Conservation (phyloP, 176 grass and related monocot species). For the Juncus effusus region DNA sequence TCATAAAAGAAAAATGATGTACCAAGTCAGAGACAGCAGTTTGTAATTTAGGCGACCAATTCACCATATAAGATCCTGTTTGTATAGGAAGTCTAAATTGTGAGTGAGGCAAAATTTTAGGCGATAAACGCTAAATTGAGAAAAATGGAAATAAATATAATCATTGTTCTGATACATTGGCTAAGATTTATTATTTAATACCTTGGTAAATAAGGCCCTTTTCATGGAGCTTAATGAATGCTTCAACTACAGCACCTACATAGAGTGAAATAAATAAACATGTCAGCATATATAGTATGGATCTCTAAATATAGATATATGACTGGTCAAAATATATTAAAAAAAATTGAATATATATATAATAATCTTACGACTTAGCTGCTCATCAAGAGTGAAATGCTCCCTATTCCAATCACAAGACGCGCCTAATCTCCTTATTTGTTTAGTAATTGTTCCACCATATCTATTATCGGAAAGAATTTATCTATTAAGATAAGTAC, state of each 20-base stretch:
- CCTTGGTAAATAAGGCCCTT: conserved; percentile 99
- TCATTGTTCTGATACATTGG: neutral
- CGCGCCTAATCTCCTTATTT: conserved; percentile 94
- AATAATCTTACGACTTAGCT: conserved; percentile 78
- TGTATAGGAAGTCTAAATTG: conserved; percentile 20
- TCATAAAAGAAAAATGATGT: neutral
- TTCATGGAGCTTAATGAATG: conserved; percentile 90
- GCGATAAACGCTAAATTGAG: conserved; percentile 7
- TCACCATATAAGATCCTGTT: conserved; percentile 97
- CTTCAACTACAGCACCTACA: conserved; percentile 85
- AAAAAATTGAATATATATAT: conserved; percentile 26
- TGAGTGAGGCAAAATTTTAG: neutral
- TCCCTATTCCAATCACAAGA: conserved; percentile 95
- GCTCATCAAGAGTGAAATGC: conserved; percentile 90
- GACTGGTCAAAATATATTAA: neutral
- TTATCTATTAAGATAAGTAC: neutral
- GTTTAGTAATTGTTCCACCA: conserved; percentile 90
- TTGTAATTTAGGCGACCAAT: conserved; percentile 91
- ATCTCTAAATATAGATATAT: neutral
- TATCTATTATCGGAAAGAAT: conserved; percentile 58
- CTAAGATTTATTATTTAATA: conserved; percentile 27
- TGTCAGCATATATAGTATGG: neutral
- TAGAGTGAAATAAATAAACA: conserved; percentile 31
- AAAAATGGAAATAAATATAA: neutral
- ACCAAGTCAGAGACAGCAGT: conserved; percentile 98